Conservation (phyloP, 306 rosid genomes). For the Prinsepia uniflora region DNA sequence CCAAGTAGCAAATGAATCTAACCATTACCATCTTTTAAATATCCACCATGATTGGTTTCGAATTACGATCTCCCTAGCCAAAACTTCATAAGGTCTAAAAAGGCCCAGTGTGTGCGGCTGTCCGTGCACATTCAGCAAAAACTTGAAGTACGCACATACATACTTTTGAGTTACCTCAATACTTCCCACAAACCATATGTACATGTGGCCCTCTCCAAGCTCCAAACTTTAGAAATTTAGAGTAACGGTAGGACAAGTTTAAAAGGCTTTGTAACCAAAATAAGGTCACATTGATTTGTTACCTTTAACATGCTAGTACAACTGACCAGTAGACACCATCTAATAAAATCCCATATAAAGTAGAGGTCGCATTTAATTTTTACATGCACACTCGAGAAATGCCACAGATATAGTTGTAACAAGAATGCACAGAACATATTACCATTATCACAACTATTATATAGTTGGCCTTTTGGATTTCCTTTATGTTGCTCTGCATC, state of each 20-base stretch:
- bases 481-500: background rate
- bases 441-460: background rate
- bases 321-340: background rate
- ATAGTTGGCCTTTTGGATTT: background rate
- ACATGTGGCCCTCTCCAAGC: background rate
- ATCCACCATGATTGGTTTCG: background rate
- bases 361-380: no score
- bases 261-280: background rate
- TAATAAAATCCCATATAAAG: background rate
- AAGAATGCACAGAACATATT: background rate
- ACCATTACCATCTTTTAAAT: background rate
- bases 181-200: conserved; percentile 2
- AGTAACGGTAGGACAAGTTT: background rate
- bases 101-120: no score
- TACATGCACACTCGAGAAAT: background rate
- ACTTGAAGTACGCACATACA: no score
- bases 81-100: background rate
- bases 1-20: conserved; percentile 1
- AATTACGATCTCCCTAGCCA: background rate
- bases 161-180: background rate
- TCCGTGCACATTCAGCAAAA: no score
- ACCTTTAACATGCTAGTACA: background rate
- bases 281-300: background rate
- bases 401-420: no score
- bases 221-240: background rate